A percentile compares a stretch with the other conserved stretches of the same genome.
Conservation (phyloP, 306 rosid species). For the Casuarina glauca region DNA sequence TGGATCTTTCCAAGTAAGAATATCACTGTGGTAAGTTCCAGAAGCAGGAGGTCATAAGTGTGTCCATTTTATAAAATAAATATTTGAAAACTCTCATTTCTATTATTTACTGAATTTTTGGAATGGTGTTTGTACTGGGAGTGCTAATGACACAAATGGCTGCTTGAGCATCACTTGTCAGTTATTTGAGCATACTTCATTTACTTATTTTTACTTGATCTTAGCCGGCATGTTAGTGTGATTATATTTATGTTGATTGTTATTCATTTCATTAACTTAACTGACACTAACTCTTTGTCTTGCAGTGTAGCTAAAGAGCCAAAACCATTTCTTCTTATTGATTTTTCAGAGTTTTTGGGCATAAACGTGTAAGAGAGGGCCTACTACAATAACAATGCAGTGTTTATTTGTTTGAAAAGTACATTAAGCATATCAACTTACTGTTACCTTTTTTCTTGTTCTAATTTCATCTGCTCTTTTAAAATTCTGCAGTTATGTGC, state of each 20-base stretch:
- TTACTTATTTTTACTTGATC: background rate
- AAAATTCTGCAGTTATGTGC: conserved; percentile 59
- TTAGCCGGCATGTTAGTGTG: background rate
- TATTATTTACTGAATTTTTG: background rate
- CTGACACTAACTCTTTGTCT: background rate
- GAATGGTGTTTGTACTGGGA: background rate
- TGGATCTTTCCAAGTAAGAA: too few species aligned
- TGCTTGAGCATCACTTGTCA: background rate
- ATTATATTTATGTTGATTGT: background rate
- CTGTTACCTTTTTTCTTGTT: conserved; percentile 12
- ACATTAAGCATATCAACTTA: conserved; percentile 3
- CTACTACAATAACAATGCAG: background rate
- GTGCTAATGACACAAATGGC: background rate
- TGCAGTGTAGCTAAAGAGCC: conserved; percentile 51
- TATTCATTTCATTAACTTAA: conserved; percentile 5
- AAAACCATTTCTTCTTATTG: conserved; percentile 86
- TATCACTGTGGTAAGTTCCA: too few species aligned
- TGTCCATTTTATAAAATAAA: too few species aligned
- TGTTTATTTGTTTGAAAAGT: background rate
- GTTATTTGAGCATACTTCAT: background rate
- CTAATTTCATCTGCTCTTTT: conserved; percentile 9
- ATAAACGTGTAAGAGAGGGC: conserved; percentile 66
- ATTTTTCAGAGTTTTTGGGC: conserved; percentile 62
- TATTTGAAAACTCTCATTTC: background rate
- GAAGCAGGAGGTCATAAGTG: too few species aligned